Base-by-base conservation (phyloP, 1,284 basidiomycete genomes). In the Trametes versicolor region DNA sequence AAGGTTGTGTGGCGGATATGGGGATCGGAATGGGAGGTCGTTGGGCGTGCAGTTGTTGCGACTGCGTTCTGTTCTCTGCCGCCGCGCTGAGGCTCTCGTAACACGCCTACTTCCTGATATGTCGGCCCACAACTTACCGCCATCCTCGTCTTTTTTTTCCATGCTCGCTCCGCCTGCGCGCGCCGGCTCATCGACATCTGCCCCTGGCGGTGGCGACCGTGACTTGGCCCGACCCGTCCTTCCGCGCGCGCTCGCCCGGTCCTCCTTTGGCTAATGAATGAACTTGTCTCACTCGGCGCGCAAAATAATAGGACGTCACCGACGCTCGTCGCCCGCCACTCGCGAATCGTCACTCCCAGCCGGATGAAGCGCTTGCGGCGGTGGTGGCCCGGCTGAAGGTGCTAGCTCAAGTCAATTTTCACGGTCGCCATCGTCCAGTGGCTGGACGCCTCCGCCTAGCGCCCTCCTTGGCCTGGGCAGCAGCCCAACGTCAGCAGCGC, bases 71-170 rank as follows among this genome's bases (percentile, higher is more conserved):
- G 39, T 60, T 52, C 50, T 47, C 39, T 39, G 41, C 57, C 21
- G 45, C 21, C 32, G 25, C 29, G 4, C 3, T 34, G 17, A 23
- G 25, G 37, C 57, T 67, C 51, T 67, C 66, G 62, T 64, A 64
- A 64, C 63, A 53, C 57, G 63, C 58, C 45, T 59, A 58, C 59
- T 64, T 64, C 56, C 59, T 61, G 51, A 67, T 64, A 60, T 52
- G 59, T 61, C 51, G 32, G 50, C 37, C 57, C 37, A 43, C 32
- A 29, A 50, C n/a, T 41, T 48, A 37, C 45, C n/a, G 51, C 15
- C 52, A 45, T 37, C 37, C 21, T 25, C 32, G 19, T n/a, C 52
- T 55, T 32, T 34, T 19, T 21, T 36, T 36, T 37, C 39, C 58
- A n/a, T 53, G 17, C 43, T 21, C 45, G 19, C 3, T 29, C 54